phyloP scores from a whole-genome alignment of 257 asterid species.

The Salvia miltiorrhiza region DNA sequence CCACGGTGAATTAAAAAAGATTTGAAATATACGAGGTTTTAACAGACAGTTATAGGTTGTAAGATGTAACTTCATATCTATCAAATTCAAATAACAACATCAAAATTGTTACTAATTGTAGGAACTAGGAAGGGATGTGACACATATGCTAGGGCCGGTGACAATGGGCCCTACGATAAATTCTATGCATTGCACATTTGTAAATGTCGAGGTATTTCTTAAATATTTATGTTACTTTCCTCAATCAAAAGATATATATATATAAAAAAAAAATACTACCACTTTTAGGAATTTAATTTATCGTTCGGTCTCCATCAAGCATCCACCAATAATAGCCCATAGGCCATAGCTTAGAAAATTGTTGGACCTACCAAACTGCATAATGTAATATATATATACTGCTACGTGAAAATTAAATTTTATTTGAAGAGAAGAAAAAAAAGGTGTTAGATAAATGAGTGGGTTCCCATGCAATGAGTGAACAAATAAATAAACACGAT shows the following conservation, averaged over 20 bases:
- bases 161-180: neutral
- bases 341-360: neutral
- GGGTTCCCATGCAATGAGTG: slow-evolving; percentile 7
- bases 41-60: neutral
- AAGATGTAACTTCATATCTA: neutral
- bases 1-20: too few relatives aligned
- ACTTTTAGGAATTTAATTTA: neutral
- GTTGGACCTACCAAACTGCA: slow-evolving; percentile 16
- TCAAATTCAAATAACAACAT: neutral
- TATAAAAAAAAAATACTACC: neutral
- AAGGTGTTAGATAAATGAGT: neutral
- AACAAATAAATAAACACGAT: slow-evolving; percentile 15
- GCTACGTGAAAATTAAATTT: neutral
- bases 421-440: neutral
- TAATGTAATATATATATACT: neutral
- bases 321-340: slow-evolving; percentile 9
- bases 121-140: neutral
- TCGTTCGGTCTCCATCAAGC: neutral
- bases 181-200: neutral
- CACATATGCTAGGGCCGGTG: neutral
- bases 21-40: neutral
- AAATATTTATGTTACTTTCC: neutral
- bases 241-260: neutral
- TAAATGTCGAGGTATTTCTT: too few relatives aligned
- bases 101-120: neutral